Evolutionary conservation across 164 flowering plant genomes (phyloP), one percentile per base, ranked within the genome.

Genomic region (Chimonanthus salicifolius): DNA sequence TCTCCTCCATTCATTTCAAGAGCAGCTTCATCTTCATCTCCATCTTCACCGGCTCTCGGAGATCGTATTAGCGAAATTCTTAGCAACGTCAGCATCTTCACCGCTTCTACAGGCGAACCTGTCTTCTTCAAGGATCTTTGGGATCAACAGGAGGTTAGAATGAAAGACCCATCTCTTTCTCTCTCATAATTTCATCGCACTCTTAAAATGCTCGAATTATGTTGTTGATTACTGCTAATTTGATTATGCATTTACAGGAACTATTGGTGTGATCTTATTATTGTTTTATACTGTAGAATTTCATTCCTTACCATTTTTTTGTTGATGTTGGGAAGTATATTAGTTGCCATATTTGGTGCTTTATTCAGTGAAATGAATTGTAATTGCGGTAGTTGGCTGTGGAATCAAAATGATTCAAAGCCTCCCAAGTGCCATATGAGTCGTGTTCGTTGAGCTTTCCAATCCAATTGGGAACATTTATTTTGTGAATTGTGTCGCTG

Each of bases 101-200:
- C 86, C 45, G 98, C 95, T 7, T 16, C 51, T 43, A 54, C 87
- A 13, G 94, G 95, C 7, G 79, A 81, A 70, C 74, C 90, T 44
- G 89, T 92, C 73, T 11, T 73, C 82, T 85, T 94, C 77, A 82
- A 83, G 79, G 88, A 92, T 68, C 89, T 94, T 15, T 94, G 94
- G 97, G 93, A 90, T 76, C 91, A 87, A 72, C 72, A 85, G 45
- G 89, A 94, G 90, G 98, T 91, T 49, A 16, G 13, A 65, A 15
- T 3, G 33, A 16, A 10, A 43, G 48, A 10, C 16, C 49, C 18
- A 3, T 21, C 21, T 49, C 10, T 49, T 10, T 18, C 49, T 46
- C 10, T 10, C 33, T 5, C 51, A 18, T 2, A 10, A 4, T 4
- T 68, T 48, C 44, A 16, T 15, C 67, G n/a, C 8, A 11, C 33